Conservation (phyloP, 2,329 filamentous ascomycete genomes). For the Graphilbum sp. region DNA sequence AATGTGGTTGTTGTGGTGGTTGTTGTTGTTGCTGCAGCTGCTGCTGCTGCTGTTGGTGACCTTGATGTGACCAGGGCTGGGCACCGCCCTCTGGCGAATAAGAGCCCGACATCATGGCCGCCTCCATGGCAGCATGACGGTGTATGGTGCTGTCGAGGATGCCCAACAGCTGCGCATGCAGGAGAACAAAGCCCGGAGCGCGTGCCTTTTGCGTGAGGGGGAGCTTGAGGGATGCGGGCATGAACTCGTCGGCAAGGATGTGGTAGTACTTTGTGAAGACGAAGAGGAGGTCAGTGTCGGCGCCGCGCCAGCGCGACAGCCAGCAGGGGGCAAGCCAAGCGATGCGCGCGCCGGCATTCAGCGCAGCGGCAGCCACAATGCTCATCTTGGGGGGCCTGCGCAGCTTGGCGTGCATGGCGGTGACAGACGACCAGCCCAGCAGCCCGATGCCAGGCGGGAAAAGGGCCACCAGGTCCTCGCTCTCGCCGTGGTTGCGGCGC, state of each 20-base stretch:
- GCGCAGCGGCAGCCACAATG: constrained; percentile 28
- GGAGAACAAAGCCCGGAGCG: constrained; percentile 60
- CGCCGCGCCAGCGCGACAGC: constrained; percentile 72
- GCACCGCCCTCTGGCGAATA: not conserved
- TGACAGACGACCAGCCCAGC: constrained; percentile 38
- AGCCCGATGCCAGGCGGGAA: constrained; percentile 53
- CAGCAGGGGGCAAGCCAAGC: constrained; percentile 65
- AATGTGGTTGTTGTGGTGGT: constrained; percentile 1
- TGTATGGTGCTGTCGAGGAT: constrained; percentile 74
- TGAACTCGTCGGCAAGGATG: constrained; percentile 58
- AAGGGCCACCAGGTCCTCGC: constrained; percentile 46
- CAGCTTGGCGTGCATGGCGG: constrained; percentile 35
- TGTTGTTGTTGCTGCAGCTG: not conserved
- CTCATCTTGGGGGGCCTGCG: constrained; percentile 39
- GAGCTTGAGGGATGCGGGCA: constrained; percentile 32
- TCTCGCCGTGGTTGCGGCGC: constrained; percentile 35
- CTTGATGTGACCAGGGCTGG: constrained; percentile 3
- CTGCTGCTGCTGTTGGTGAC: constrained; percentile 2
- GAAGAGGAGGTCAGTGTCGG: constrained; percentile 80
- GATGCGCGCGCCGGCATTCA: constrained; percentile 30
- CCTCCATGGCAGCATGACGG: constrained; percentile 43
- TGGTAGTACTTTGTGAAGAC: constrained; percentile 84
- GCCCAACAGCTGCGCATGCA: constrained; percentile 67
- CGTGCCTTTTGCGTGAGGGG: constrained; percentile 40
- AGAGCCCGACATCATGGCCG: constrained; percentile 14